Evolutionary conservation across 2,329 filamentous ascomycete species (phyloP), one percentile per base, ranked within the genome.

Genomic region (Claviceps fusiformis): DNA sequence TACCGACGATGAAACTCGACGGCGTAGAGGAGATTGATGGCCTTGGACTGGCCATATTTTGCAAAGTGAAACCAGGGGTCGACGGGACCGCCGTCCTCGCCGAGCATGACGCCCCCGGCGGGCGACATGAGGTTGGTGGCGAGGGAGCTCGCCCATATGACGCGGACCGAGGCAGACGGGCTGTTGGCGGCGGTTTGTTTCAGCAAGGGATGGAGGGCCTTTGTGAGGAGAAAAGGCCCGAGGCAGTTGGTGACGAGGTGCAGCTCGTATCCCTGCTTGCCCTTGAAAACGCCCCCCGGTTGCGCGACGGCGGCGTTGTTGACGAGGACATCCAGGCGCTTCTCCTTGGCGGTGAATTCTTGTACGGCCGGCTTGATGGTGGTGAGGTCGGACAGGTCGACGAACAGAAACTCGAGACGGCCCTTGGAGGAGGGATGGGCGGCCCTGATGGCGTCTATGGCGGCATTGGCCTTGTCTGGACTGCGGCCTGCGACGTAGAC

Each of bases 401-500:
- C 64, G n/a, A 67, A 60, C 17, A 79, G 62, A 54, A 73, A 75
- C 41, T 68, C 67, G 11, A 79, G 59, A 0, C 61, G 63, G 41
- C 75, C 75, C 3, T 64, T 66, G 2, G 66, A 74, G 39, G 61
- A 59, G 0, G 73, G 70, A 15, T 63, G 56, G 3, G 63, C 58
- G 31, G 64, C 54, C 55, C 71, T 66, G 59, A 81, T 74, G 5
- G 64, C 57, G 5, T 66, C 62, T 49, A 82, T 76, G 44, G 76
- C 76, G 0, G 63, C 57, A 3, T 65, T 63, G 13, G 69, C 76
- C 58, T 76, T 77, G n/a, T 70, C 63, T 39, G 69, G 61, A 3
- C 66, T 73, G 35, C 79, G 76, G 3, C 73, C 73, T 5, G 77
- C 77, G 31, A 80, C 63, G 63, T 81, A 82, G n/a, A 83, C 74